Percentiles rank a stretch among this genome's conserved stretches.
Conservation (phyloP, 2,329 filamentous ascomycete genomes). For the Clonostachys solani region DNA sequence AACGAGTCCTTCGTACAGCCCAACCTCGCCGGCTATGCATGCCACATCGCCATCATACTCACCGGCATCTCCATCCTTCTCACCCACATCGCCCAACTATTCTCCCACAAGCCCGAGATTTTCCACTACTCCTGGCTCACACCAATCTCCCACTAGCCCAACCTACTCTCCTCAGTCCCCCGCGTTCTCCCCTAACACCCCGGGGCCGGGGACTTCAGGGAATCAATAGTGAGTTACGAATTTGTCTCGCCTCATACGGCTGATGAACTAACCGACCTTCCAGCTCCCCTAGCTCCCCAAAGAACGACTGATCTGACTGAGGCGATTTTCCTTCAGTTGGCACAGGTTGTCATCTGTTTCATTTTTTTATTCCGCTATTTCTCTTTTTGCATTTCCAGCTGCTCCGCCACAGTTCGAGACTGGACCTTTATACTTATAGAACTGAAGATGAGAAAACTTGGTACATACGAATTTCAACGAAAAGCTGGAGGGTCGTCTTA, state of each 20-base stretch:
- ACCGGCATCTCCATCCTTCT: constrained; percentile 68
- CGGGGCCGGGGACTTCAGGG: constrained; percentile 35
- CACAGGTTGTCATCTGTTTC: constrained; percentile 21
- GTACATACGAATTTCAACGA: not conserved
- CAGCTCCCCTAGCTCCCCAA: constrained; percentile 38
- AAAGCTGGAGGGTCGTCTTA: not conserved
- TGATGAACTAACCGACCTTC: constrained; percentile 14
- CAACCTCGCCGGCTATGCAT: constrained; percentile 56
- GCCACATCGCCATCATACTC: constrained; percentile 58
- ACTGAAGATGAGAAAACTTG: too few relatives aligned
- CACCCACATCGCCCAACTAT: constrained; percentile 65
- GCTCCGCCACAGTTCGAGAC: not conserved
- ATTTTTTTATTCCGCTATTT: constrained; percentile 7
- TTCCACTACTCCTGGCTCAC: constrained; percentile 48
- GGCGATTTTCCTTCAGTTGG: constrained; percentile 21
- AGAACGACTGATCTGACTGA: constrained; percentile 29
- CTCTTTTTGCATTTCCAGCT: not conserved
- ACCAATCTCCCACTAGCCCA: constrained; percentile 66
- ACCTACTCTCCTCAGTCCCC: constrained; percentile 56
- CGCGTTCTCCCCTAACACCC: constrained; percentile 39
- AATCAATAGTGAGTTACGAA: constrained; percentile 31
- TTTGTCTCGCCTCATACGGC: not conserved
- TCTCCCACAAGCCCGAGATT: constrained; percentile 61
- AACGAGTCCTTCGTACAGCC: constrained; percentile 65
- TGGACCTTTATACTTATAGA: too few relatives aligned